Evolutionary conservation across 2,329 filamentous ascomycete species (phyloP), one percentile per base, ranked within the genome.

Genomic region (Penicillium sp.): DNA sequence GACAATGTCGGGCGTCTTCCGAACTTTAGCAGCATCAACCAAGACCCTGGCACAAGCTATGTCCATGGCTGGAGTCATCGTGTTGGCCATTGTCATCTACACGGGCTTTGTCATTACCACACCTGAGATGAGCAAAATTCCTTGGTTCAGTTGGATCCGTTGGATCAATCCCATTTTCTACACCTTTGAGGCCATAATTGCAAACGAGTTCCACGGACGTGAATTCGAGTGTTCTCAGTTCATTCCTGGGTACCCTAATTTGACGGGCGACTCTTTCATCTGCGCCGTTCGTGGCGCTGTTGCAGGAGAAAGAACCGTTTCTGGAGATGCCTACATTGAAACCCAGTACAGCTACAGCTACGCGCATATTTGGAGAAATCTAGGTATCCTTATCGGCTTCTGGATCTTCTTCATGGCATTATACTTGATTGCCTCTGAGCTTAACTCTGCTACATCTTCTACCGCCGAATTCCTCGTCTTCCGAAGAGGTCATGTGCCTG

Each of bases 381-480:
- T 90, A 60, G 89, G 89, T 0, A 89, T 92, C 58, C 72, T 91
- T 1, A 71, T 88, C 16, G 88, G 74, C 0, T 90, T 91, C 73
- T 75, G 89, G 55, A 66, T 90, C 33, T 85, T 82, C 58, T 91
- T 91, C 77, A 84, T 88, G 76, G 60, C 75, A 3, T 66, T 88
- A 1, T 91, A 92, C 75, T 83, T 91, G 54, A 49, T 84, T 16
- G 85, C 85, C 0, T 83, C 84, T 0, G 89, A 92, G 69, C 65
- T 89, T 66, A 90, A 90, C 73, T 87, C 88, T 0, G 80, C 84
- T 1, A 85, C 84, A 0, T 78, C 80, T 1, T 89, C 85, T 55
- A 87, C 84, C 0, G 89, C 87, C 0, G 89, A 93, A 70, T 84
- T 87, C 1, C 82, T 93, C 0, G 86, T 92, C 10, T 92, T 91